Base-by-base conservation (phyloP, 768 basidiomycete species). In the Dendrothele bispora region DNA sequence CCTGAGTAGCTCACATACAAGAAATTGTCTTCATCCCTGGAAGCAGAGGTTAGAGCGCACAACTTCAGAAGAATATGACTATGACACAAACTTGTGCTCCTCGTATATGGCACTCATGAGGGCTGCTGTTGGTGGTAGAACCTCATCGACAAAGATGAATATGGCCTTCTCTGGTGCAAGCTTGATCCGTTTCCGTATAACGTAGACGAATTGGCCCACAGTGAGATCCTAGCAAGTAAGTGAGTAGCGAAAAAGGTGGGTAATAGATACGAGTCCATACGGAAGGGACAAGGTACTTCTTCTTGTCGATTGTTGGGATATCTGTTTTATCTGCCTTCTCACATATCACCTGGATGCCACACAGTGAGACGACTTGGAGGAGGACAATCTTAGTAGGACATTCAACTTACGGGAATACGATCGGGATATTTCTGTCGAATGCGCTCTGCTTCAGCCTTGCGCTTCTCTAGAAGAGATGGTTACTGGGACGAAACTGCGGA, bases 111-210 rank as follows among this genome's bases (percentile, higher is more conserved):
- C 86, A 61, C 91, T 94, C 97, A 99, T 99, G 40, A 98, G 75
- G 3, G 95, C 95, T 12, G 95, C 97, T 1, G 97, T 98, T 35
- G 97, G 97, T 36, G 97, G 97, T 24, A 99, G 79, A 45, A 98
- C 94, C 67, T 99, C 97, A 59, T 99, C 94, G 43, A 99, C 97
- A 61, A 98, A 99, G 70, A 99, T 98, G 76, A 98, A 99, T 73
- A 99, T 99, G 29, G 97, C 97, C 74, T 98, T 98, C 83, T 99
- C 97, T 26, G 97, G 95, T 20, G 94, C 91, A 48, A 99, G 83
- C 84, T 99, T 98, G 87, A 98, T 99, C 52, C 97, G 89, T 79
- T 99, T 99, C 62, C 97, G 87, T 65, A 99, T 99, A 27, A 99
- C 97, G 68, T 99, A 99, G 48, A 99, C 97, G 66, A 99, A 99